Conservation (phyloP, 2,329 filamentous ascomycete species). For the Ophiostoma triangulosporum region DNA sequence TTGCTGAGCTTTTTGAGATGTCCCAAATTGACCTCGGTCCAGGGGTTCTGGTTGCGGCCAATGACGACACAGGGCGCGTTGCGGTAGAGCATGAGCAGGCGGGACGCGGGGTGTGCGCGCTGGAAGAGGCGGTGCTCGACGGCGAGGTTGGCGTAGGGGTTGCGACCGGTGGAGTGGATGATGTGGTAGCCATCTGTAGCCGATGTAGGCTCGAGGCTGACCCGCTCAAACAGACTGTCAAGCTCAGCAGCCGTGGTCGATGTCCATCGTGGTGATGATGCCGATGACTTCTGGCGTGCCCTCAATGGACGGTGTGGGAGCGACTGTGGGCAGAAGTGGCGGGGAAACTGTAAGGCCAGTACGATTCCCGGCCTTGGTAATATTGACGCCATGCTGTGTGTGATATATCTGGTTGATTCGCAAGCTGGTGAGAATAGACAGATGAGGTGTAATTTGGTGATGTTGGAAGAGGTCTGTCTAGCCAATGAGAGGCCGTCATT, state of each 20-base stretch:
- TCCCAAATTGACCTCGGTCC: slow-evolving; percentile 73
- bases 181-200: slow-evolving; percentile 37
- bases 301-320: neutral
- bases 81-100: slow-evolving; percentile 73
- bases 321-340: neutral
- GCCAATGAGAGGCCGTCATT: neutral
- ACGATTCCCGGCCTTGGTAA: neutral
- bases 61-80: slow-evolving; percentile 83
- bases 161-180: slow-evolving; percentile 53
- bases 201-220: neutral
- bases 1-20: slow-evolving; percentile 29
- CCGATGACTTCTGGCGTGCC: neutral
- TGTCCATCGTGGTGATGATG: neutral
- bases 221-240: neutral
- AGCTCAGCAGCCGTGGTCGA: slow-evolving; percentile 2
- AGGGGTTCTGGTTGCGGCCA: slow-evolving; percentile 95
- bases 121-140: slow-evolving; percentile 85
- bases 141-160: slow-evolving; percentile 84
- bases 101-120: slow-evolving; percentile 56
- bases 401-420: neutral
- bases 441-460: neutral
- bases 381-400: neutral
- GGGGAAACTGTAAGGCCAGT: neutral
- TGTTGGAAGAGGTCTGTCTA: neutral
- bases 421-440: neutral